phyloP scores from a whole-genome alignment of 352 stramenopile genomes.

The Pythium folliculosum region DNA sequence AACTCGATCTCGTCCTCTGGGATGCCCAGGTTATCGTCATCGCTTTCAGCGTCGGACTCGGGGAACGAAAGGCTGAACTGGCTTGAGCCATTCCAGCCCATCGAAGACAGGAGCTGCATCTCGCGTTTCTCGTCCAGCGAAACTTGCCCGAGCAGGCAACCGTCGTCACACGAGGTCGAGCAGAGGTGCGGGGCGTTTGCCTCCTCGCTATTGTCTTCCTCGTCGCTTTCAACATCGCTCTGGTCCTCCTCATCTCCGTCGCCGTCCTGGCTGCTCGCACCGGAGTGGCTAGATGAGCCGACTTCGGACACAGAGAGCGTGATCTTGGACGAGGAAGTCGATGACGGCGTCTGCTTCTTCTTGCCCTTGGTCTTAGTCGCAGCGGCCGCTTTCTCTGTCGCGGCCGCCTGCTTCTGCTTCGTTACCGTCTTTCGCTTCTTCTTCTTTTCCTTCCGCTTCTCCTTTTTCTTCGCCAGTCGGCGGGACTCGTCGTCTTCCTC shows the following conservation, averaged over 20 bases:
- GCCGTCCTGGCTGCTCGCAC: constrained; percentile 35
- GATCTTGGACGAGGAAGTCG: constrained; percentile 23
- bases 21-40: constrained; percentile 81
- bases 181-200: constrained; percentile 42
- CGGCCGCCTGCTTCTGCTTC: constrained; percentile 65
- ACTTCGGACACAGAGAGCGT: constrained; percentile 26
- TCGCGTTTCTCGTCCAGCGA: constrained; percentile 72
- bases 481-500: constrained; percentile 83
- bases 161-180: constrained; percentile 50
- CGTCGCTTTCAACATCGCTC: constrained; percentile 40
- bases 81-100: constrained; percentile 77
- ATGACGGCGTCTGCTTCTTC: constrained; percentile 19
- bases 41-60: constrained; percentile 71
- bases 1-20: constrained; percentile 85
- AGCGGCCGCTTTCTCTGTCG: constrained; percentile 21
- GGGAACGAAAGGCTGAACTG: constrained; percentile 62
- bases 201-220: constrained; percentile 28
- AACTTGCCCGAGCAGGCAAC: constrained; percentile 48
- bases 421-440: constrained; percentile 84
- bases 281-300: constrained; percentile 39
- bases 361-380: constrained; percentile 33
- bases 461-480: constrained; percentile 81
- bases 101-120: constrained; percentile 78
- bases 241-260: constrained; percentile 39
- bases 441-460: constrained; percentile 90